Percentiles rank a stretch among this genome's conserved stretches.
Conservation (phyloP, 2,329 filamentous ascomycete genomes). For the Colletotrichum salicis region DNA sequence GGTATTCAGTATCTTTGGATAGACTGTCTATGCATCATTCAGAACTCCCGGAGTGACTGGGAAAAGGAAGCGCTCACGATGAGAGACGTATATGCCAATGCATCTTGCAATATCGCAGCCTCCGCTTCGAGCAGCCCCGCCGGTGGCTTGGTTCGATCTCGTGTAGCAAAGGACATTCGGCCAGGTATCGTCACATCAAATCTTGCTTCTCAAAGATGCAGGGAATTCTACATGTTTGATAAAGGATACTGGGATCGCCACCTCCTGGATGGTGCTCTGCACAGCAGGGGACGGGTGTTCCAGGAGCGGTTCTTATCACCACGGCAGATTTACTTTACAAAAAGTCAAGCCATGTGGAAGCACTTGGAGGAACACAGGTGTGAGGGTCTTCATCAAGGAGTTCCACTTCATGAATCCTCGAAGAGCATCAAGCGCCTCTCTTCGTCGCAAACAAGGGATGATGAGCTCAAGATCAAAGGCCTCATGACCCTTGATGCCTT, state of each 20-base stretch:
- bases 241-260: not conserved
- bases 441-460: rapidly evolving
- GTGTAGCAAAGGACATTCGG: not conserved
- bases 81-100: slow-evolving; percentile 32
- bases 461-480: not conserved
- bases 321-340: slow-evolving; percentile 37
- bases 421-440: not conserved
- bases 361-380: slow-evolving; percentile 37
- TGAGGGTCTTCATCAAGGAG: slow-evolving; percentile 21
- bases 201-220: not conserved
- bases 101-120: slow-evolving; percentile 31
- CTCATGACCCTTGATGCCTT: not conserved
- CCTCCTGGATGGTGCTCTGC: not conserved
- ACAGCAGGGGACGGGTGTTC: slow-evolving; percentile 37
- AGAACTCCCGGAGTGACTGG: slow-evolving; percentile 37
- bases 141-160: slow-evolving; percentile 26
- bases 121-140: slow-evolving; percentile 8
- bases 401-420: not conserved
- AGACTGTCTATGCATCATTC: slow-evolving; percentile 38
- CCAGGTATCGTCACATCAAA: not conserved
- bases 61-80: slow-evolving; percentile 32
- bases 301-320: slow-evolving; percentile 39
- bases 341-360: slow-evolving; percentile 36
- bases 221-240: not conserved
- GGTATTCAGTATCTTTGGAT: slow-evolving; percentile 37